These are phyloP conservation scores for Westerdykella sp. DNA, from an alignment of 2,329 filamentous ascomycete genomes.

Conservation along the genomic window DNA sequence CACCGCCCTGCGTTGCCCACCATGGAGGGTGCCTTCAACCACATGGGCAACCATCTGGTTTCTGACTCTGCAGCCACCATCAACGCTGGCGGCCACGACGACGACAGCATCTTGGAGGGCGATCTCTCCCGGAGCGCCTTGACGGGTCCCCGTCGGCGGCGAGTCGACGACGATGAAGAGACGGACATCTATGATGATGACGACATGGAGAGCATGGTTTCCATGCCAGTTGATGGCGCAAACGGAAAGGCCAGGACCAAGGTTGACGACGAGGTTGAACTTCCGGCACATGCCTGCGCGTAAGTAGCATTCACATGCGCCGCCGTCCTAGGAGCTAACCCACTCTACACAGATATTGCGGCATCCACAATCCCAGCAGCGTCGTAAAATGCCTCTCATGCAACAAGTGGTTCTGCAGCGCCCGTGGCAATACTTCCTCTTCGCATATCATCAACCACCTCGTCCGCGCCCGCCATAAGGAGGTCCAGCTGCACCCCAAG, in stretches of 20 bases:
- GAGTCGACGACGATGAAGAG: constrained; percentile 75
- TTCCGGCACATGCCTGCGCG: constrained; percentile 93
- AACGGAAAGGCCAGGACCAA: constrained; percentile 51
- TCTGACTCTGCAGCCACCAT: constrained; percentile 80
- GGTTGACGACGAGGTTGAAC: constrained; percentile 71
- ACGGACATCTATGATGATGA: constrained; percentile 82
- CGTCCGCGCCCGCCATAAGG: constrained; percentile 94
- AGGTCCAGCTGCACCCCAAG: constrained; percentile 91
- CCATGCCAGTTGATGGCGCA: constrained; percentile 70
- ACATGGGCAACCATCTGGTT: constrained; percentile 79
- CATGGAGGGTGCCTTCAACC: constrained; percentile 85
- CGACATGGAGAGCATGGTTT: constrained; percentile 64
- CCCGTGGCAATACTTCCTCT: constrained; percentile 90
- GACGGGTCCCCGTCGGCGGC: constrained; percentile 54
- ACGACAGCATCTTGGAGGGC: constrained; percentile 74
- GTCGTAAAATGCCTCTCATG: constrained; percentile 95
- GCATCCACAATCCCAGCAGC: constrained; percentile 89
- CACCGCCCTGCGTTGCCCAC: constrained; percentile 9
- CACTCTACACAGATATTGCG: constrained; percentile 66
- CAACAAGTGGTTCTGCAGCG: constrained; percentile 99
- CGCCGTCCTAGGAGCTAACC: constrained; percentile 5
- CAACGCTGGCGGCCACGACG: constrained; percentile 81
- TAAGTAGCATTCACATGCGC: constrained; percentile 39
- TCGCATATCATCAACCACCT: constrained; percentile 98
- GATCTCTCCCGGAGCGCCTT: constrained; percentile 51